Evolutionary conservation across 306 rosid species (phyloP), one percentile per base, ranked within the genome.

Genomic region (Alnus glutinosa): DNA sequence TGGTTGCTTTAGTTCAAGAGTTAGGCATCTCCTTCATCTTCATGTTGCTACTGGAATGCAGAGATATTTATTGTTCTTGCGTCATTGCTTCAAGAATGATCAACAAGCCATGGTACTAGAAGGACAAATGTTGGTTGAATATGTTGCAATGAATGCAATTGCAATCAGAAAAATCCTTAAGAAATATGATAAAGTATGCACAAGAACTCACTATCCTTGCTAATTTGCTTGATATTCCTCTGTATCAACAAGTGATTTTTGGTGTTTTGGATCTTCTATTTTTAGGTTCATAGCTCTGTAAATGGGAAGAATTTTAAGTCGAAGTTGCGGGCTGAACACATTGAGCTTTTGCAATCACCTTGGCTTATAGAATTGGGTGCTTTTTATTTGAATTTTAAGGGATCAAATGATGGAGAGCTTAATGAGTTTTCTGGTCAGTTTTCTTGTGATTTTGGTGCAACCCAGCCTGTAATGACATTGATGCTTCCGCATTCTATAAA

Each of bases 281-380:
- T 59, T 59, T 28, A 59, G 66, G n/a, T 59, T 59, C 66, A 59
- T 59, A 2, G 94, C 83, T 92, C 98, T 51, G 85, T 80, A 74
- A 94, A 87, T 42, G 97, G 97, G 69, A 80, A 84, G 85, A 82
- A 86, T 76, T 94, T 94, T 80, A 92, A 89, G 80, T 89, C 92
- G 32, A 94, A 81, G 83, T 76, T 94, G 94, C 92, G 68, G 16
- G 86, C 94, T 13, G 90, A 89, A 80, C 97, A 87, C 83, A 80
- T 92, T 52, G 94, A 94, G 80, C 93, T 94, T 83, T 85, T 94
- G 83, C 98, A 88, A 75, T 88, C 97, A 69, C 98, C 98, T 70
- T 90, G 97, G 97, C 92, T 94, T 12, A 80, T 94, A 83, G 97
- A 94, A 81, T 83, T 94, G 88, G 98, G 97, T 12, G 97, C 97